Evolutionary conservation across 805 yeast species (phyloP), one percentile per base, ranked within the genome.

Genomic region (Saccharomyces kudriavzevii): DNA sequence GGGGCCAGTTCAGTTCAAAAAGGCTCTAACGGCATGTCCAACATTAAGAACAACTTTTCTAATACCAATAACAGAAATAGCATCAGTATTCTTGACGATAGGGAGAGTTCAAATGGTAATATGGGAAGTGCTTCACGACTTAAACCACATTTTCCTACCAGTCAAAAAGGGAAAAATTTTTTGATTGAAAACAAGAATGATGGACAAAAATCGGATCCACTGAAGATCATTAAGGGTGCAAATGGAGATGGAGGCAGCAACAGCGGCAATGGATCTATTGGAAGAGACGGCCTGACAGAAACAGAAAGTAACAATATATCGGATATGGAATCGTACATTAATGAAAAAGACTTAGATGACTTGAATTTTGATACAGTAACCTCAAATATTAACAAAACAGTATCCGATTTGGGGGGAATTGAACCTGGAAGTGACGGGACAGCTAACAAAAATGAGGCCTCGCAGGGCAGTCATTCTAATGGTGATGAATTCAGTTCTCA

Each of bases 311-410:
- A 40, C 25, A 59, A 54, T 28, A 53, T 61, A 6, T 66, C 70
- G 3, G 70, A 68, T 49, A 59, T 68, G 2, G 70, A 66, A 31
- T 66, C 70, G 1, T 67, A 60, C 43, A 64, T 68, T 14, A 65
- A 67, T 51, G 70, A 64, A n/a, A 58, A 63, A 30, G 71, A 67
- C 54, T 49, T 68, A 40, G 63, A 60, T 20, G 57, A 57, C 40
- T 31, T 64, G 20, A 56, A 58, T 26, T 48, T 64, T n/a, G 68
- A 64, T 24, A 53, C 53, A 9, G 46, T 56, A 3, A 52, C 55
- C 3, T 49, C 61, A 3, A 49, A 52, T 14, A 48, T 50, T 9
- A 54, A 47, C n/a, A 56, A 54, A 17, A 45, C 52, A 5, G 31
- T 40, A 17, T 47, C 55, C 2, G 52, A 52, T n/a, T 4, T 49